phyloP scores from a whole-genome alignment of 1,284 basidiomycete genomes.

The Leccinum pachyderme region DNA sequence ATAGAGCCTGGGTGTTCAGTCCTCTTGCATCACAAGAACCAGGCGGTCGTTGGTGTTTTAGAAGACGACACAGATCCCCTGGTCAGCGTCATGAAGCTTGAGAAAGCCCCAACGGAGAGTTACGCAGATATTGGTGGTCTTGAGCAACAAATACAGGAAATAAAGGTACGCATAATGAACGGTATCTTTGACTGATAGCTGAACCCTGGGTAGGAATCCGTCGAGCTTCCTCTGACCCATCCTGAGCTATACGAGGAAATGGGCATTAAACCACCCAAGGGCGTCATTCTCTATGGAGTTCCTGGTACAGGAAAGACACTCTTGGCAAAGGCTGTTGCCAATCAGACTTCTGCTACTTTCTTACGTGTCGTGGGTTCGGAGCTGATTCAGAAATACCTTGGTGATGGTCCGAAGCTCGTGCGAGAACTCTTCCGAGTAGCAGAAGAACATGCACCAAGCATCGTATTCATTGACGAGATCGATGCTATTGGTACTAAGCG shows the following conservation, averaged over 20 bases:
- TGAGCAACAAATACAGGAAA: conserved; percentile 97
- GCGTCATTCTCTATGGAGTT: conserved; percentile 98
- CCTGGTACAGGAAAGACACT: conserved; percentile 99
- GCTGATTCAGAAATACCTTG: conserved; percentile 98
- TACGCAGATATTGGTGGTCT: conserved; percentile 99
- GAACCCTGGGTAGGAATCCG: conserved; percentile 75
- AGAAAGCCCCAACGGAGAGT: conserved; percentile 98
- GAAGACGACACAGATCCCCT: conserved; percentile 97
- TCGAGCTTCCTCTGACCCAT: conserved; percentile 96
- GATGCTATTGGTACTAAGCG: conserved; percentile 99
- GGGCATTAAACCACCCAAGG: conserved; percentile 98
- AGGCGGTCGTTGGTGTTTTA: conserved; percentile 93
- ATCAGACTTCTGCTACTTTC: conserved; percentile 99
- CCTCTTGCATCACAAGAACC: conserved; percentile 94
- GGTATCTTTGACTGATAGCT: neutral
- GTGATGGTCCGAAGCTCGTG: conserved; percentile 98
- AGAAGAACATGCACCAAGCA: conserved; percentile 97
- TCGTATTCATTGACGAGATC: conserved; percentile 99
- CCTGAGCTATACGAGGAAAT: conserved; percentile 99
- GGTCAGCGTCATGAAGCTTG: conserved; percentile 98
- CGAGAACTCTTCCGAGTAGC: conserved; percentile 96
- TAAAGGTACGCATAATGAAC: conserved; percentile 63
- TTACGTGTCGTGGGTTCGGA: conserved; percentile 97
- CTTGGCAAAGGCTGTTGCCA: conserved; percentile 97
- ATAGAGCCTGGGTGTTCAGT: conserved; percentile 97